Evolutionary conservation across 2,329 filamentous ascomycete genomes (phyloP).

Genomic region (Drechslerella dactyloides): DNA sequence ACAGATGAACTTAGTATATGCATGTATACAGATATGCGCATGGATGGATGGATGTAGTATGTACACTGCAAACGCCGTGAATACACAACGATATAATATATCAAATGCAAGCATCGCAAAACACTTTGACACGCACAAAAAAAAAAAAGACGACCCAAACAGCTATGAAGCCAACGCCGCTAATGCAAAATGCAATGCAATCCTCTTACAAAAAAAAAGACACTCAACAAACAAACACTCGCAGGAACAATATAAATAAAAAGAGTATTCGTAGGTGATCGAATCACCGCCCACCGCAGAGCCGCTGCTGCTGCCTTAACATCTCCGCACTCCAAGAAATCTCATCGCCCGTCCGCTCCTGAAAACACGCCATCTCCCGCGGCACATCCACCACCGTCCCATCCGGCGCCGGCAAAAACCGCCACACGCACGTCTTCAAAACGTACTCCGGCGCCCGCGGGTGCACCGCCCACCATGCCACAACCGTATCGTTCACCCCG

Average conservation of each 20-base stretch:
- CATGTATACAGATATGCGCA: too few relatives aligned
- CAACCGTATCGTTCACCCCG: slow-evolving; percentile 14
- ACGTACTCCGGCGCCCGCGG: slow-evolving; percentile 3
- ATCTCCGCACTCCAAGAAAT: slow-evolving; percentile 12
- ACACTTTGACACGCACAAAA: too few relatives aligned
- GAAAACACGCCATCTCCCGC: slow-evolving; percentile 3
- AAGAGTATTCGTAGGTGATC: slow-evolving; percentile 1
- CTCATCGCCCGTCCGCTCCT: not conserved
- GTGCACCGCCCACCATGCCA: slow-evolving; percentile 16
- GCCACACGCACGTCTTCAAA: slow-evolving; percentile 14
- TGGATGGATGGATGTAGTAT: too few relatives aligned
- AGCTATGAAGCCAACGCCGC: too few relatives aligned
- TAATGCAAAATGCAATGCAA: too few relatives aligned
- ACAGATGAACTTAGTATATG: too few relatives aligned
- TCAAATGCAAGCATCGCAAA: too few relatives aligned
- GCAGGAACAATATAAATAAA: too few relatives aligned
- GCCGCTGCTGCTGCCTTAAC: not conserved
- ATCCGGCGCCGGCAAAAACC: slow-evolving; percentile 9
- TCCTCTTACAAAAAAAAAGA: too few relatives aligned
- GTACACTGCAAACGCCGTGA: too few relatives aligned
- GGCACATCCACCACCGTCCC: not conserved
- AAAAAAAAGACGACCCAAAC: not conserved
- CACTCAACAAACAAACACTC: too few relatives aligned
- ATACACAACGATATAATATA: too few relatives aligned
- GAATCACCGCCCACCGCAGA: slow-evolving; percentile 10